phyloP scores from a whole-genome alignment of 1,284 basidiomycete species.

The Leccinum subrobustum region DNA sequence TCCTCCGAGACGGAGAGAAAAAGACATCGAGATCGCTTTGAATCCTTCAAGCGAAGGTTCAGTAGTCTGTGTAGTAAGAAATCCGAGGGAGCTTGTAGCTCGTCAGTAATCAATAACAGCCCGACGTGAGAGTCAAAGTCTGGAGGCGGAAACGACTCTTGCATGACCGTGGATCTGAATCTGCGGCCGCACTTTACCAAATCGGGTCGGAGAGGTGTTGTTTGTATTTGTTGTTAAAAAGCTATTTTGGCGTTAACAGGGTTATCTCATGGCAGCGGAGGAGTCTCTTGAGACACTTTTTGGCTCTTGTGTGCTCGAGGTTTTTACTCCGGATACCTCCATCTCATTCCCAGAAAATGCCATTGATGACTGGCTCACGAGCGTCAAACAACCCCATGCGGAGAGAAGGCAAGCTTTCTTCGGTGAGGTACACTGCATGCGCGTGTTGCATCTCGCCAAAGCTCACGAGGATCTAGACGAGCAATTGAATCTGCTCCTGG shows the following conservation, averaged over 20 bases:
- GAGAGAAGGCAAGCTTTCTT: constrained; percentile 71
- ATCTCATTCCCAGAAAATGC: constrained; percentile 54
- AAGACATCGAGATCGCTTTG: constrained; percentile 38
- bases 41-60: constrained; percentile 49
- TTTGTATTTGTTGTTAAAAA: too few species aligned
- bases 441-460: constrained; percentile 20
- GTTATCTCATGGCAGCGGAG: constrained; percentile 20
- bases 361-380: constrained; percentile 56
- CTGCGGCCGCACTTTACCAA: constrained; percentile 7
- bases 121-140: constrained; percentile 27
- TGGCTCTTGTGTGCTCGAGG: constrained; percentile 56
- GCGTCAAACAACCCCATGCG: constrained; percentile 35
- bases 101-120: constrained; percentile 62
- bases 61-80: constrained; percentile 60
- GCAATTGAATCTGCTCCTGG: constrained; percentile 67
- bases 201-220: constrained; percentile 1
- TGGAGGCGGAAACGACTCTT: constrained; percentile 27
- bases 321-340: constrained; percentile 65
- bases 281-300: constrained; percentile 62
- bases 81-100: constrained; percentile 62
- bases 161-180: constrained; percentile 23
- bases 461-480: constrained; percentile 54
- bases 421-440: constrained; percentile 46
- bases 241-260: not conserved
- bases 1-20: constrained; percentile 59